Conservation (phyloP, 2,329 filamentous ascomycete species). For the Ustilaginoidea virens region DNA sequence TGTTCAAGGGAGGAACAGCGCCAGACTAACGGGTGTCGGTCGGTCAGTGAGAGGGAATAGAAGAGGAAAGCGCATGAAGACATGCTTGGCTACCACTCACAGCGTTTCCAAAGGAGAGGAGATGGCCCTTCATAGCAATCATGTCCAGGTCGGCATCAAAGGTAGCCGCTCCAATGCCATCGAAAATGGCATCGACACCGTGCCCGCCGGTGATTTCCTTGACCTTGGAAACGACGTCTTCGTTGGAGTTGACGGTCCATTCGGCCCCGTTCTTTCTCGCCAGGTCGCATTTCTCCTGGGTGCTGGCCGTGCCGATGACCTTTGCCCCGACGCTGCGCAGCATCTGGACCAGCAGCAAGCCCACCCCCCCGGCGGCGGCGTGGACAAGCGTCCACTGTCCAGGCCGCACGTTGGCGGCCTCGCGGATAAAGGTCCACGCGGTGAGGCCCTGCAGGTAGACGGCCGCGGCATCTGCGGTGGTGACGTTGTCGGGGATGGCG, state of each 20-base stretch:
- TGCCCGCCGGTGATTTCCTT: conserved; percentile 54
- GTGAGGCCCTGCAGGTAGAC: conserved; percentile 70
- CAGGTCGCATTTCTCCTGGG: conserved; percentile 53
- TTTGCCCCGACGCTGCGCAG: conserved; percentile 56
- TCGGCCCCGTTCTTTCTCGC: conserved; percentile 58
- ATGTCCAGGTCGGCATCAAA: conserved; percentile 66
- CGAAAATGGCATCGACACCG: conserved; percentile 67
- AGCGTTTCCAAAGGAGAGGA: conserved; percentile 72
- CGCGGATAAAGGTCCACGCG: conserved; percentile 62
- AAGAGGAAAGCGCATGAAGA: too few species aligned
- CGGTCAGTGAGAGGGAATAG: too few species aligned
- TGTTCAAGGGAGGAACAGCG: conserved; percentile 52
- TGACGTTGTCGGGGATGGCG: conserved; percentile 47
- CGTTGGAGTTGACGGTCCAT: conserved; percentile 54
- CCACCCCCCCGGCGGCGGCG: conserved; percentile 73
- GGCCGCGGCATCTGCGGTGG: conserved; percentile 49
- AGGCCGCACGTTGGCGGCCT: conserved; percentile 58
- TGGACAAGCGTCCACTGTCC: conserved; percentile 76
- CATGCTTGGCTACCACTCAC: too few species aligned
- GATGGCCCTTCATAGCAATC: conserved; percentile 59
- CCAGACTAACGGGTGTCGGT: too few species aligned
- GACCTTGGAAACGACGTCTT: conserved; percentile 43
- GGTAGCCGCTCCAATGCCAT: conserved; percentile 72
- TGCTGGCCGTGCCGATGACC: conserved; percentile 67
- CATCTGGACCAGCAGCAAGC: conserved; percentile 60